phyloP scores from a whole-genome alignment of 2,329 filamentous ascomycete species.

The Fonsecaea monophora region DNA sequence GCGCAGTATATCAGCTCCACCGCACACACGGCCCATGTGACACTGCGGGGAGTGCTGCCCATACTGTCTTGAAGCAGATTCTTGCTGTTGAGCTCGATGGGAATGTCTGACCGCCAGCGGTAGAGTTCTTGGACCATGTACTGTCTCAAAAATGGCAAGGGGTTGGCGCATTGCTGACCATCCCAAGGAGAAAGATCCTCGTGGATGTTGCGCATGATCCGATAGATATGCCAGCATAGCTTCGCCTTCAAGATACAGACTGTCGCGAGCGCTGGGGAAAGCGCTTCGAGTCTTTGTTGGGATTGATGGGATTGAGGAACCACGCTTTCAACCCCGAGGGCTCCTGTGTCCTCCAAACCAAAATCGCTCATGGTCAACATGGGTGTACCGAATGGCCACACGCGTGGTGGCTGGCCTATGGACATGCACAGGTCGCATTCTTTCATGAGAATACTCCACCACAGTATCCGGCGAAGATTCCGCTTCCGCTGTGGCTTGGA shows the following conservation, averaged over 20 bases:
- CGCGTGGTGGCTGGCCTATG: constrained; percentile 3
- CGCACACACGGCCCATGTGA: not conserved
- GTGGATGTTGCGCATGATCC: constrained; percentile 8
- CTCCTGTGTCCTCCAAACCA: not conserved
- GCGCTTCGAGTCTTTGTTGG: not conserved
- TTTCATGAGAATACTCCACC: constrained; percentile 14
- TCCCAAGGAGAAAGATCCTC: constrained; percentile 1
- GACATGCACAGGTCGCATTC: constrained; percentile 16
- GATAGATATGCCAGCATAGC: constrained; percentile 3
- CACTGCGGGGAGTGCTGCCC: not conserved
- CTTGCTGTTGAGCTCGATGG: not conserved
- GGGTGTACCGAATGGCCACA: constrained; percentile 5
- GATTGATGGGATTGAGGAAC: not conserved
- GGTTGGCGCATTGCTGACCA: not conserved
- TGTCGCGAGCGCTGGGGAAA: not conserved
- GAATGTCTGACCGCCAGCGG: constrained; percentile 2
- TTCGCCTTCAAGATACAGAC: constrained; percentile 9
- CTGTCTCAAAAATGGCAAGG: not conserved
- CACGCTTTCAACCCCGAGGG: not conserved
- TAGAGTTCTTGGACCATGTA: constrained; percentile 2
- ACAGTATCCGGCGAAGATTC: constrained; percentile 8
- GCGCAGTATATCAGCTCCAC: constrained; percentile 3
- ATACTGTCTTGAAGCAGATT: not conserved
- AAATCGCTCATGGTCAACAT: constrained; percentile 1
- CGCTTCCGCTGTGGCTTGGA: constrained; percentile 3